Evolutionary conservation across 179 eudicot species (phyloP).

Genomic region (Silene coronaria): DNA sequence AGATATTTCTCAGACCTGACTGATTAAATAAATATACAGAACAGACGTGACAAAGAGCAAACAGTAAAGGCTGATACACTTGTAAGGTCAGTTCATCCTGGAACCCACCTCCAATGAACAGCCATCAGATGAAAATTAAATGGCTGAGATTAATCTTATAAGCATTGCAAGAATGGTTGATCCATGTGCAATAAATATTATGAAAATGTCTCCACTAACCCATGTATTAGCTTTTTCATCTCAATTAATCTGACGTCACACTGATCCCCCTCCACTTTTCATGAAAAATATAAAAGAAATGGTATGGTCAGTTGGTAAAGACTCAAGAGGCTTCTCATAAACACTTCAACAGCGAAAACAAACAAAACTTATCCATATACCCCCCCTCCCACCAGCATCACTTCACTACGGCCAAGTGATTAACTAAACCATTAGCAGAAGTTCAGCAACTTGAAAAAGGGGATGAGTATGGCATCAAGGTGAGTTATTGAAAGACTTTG

Average conservation of each 20-base stretch:
- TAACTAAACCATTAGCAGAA: not conserved
- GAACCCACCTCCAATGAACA: not conserved
- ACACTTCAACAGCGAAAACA: not conserved
- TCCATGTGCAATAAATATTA: not conserved
- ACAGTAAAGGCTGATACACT: not conserved
- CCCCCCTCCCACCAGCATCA: slow-evolving; percentile 5
- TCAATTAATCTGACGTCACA: not conserved
- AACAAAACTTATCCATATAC: not conserved
- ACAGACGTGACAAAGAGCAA: not conserved
- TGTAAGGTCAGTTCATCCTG: not conserved
- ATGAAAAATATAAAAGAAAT: not conserved
- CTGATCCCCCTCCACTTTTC: not conserved
- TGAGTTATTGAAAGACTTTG: not conserved
- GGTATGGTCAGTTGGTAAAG: not conserved
- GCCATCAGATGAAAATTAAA: not conserved
- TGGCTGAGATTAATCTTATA: not conserved
- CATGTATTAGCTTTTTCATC: not conserved
- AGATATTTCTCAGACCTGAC: not conserved
- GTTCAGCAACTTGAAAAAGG: not conserved
- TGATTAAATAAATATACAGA: not conserved
- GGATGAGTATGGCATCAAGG: not conserved
- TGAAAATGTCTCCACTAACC: not conserved
- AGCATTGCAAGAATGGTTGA: slow-evolving; percentile 1
- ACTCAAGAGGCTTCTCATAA: not conserved
- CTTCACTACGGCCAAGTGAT: not conserved